Evolutionary conservation across 108 stramenopile genomes (phyloP).

Genomic region (Nannochloropsis salina): DNA sequence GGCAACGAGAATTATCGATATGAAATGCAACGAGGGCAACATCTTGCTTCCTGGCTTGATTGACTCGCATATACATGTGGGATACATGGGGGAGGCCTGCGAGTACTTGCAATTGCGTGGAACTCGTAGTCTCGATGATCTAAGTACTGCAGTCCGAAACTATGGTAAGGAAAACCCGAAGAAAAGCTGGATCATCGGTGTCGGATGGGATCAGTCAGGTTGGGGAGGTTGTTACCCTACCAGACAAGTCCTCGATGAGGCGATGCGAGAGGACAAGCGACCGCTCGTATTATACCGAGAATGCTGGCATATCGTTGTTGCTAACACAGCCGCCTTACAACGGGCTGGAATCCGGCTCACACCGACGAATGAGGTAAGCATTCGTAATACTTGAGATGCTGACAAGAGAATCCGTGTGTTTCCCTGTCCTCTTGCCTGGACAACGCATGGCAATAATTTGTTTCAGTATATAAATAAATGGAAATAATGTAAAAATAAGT

Average conservation of each 20-base stretch:
- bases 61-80: conserved; percentile 51
- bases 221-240: conserved; percentile 24
- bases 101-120: background rate
- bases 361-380: background rate
- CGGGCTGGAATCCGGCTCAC: conserved; percentile 29
- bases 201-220: conserved; percentile 21
- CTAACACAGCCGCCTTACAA: conserved; percentile 50
- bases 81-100: conserved; percentile 3
- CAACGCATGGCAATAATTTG: too few relatives aligned
- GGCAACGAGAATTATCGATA: conserved; percentile 27
- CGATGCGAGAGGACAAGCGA: conserved; percentile 29
- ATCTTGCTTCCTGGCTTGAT: conserved; percentile 44
- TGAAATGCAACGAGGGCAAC: conserved; percentile 24
- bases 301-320: conserved; percentile 53
- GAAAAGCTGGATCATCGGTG: conserved; percentile 15
- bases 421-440: too few relatives aligned
- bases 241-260: conserved; percentile 33
- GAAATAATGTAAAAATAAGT: too few relatives aligned
- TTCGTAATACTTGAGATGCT: too few relatives aligned
- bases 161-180: conserved; percentile 3
- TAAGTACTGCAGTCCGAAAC: background rate
- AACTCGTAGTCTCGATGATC: background rate
- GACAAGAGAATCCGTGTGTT: too few relatives aligned
- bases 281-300: conserved; percentile 52
- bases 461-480: too few relatives aligned